A percentile compares a stretch with the other conserved stretches of the same genome.
These are phyloP conservation scores for Coniochaeta sp. DNA, from an alignment of 2,329 filamentous ascomycete species.

Conservation along the genomic window DNA sequence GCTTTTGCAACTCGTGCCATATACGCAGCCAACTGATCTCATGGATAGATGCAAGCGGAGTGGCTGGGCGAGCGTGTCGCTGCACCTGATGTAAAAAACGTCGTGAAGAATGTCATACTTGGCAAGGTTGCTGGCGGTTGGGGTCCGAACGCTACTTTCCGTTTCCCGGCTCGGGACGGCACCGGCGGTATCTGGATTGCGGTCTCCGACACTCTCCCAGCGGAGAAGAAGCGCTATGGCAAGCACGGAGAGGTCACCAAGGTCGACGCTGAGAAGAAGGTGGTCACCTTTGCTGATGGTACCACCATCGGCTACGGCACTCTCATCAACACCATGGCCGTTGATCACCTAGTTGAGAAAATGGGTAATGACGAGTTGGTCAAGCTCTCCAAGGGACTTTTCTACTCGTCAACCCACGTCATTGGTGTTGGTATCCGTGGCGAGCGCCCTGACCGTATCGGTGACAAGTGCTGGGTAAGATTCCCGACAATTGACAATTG, in stretches of 20 bases:
- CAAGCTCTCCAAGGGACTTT: conserved; percentile 79
- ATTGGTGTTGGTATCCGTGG: conserved; percentile 94
- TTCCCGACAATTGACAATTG: too few species aligned
- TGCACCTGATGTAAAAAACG: conserved; percentile 87
- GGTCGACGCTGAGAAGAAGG: conserved; percentile 80
- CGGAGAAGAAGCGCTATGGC: conserved; percentile 87
- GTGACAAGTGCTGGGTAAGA: conserved; percentile 95
- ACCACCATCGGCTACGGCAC: conserved; percentile 86
- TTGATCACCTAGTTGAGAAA: conserved; percentile 78
- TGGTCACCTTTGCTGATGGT: conserved; percentile 74
- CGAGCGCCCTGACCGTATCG: conserved; percentile 85
- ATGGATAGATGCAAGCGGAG: conserved; percentile 84
- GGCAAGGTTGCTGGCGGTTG: conserved; percentile 95
- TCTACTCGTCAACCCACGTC: conserved; percentile 96
- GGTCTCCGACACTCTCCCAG: conserved; percentile 84
- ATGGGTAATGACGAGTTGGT: conserved; percentile 85
- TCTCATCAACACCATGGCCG: conserved; percentile 92
- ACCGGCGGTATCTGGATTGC: conserved; percentile 99
- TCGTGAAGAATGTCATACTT: conserved; percentile 90
- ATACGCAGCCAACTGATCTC: not conserved
- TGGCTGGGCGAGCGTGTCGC: conserved; percentile 99
- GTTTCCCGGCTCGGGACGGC: conserved; percentile 90
- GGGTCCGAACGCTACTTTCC: conserved; percentile 97
- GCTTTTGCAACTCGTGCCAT: not conserved
- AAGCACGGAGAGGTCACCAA: conserved; percentile 76